Conservation (phyloP, 2,329 filamentous ascomycete genomes). For the Alternaria dauci region DNA sequence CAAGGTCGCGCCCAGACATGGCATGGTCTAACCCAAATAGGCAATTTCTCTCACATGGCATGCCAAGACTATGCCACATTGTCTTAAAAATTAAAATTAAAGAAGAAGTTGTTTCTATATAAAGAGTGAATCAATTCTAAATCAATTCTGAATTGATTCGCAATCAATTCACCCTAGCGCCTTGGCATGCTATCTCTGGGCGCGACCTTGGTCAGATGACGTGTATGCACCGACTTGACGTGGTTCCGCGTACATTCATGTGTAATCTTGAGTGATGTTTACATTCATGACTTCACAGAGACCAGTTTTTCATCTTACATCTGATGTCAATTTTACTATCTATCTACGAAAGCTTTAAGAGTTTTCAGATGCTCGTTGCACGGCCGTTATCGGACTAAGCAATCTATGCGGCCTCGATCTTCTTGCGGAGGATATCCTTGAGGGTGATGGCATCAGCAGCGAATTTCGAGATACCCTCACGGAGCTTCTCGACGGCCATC, state of each 20-base stretch:
- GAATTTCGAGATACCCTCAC: conserved; percentile 99
- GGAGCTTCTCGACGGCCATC: conserved; percentile 99
- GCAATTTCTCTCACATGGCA: too few species aligned
- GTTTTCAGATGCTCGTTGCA: conserved; percentile 35
- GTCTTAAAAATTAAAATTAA: too few species aligned
- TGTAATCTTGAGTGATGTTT: not conserved
- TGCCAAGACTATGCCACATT: too few species aligned
- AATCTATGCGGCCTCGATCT: conserved; percentile 65
- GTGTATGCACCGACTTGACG: not conserved
- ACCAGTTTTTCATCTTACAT: conserved; percentile 5
- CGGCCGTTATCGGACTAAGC: conserved; percentile 35
- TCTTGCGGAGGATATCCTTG: conserved; percentile 89
- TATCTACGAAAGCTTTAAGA: conserved; percentile 21
- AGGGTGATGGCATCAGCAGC: conserved; percentile 93
- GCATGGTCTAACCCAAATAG: too few species aligned
- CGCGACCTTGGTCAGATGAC: too few species aligned
- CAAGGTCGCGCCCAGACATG: too few species aligned
- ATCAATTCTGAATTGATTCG: too few species aligned
- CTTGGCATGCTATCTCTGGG: too few species aligned
- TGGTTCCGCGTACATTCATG: not conserved
- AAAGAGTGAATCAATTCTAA: too few species aligned
- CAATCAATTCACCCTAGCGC: too few species aligned
- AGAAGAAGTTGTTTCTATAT: too few species aligned
- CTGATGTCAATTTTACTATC: conserved; percentile 32
- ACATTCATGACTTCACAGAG: not conserved